Evolutionary conservation across 345 rosid genomes (phyloP), one percentile per base, ranked within the genome.

Genomic region (Gossypium arboreum): DNA sequence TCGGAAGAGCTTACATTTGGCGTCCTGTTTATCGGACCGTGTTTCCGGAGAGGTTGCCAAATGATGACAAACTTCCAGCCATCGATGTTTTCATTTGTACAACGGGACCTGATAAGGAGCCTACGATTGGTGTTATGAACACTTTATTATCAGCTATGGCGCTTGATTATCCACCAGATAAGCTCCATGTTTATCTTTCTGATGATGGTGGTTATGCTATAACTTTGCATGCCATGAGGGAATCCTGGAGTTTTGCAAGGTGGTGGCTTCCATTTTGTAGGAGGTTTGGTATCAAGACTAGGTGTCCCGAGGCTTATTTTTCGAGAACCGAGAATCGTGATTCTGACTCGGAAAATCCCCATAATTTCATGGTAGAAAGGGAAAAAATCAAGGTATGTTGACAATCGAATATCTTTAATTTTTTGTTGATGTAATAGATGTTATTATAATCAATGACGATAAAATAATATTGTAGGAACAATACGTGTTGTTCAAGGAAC

Each of bases 221-320:
- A 66, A 88, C 90, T n/a, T 68, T 85, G 76, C 20, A 8, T 20
- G 86, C 82, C 39, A 71, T 84, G 76, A 78, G 66, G 75, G 89
- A 78, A 68, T 88, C 90, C 34, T 77, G 70, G 44, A 76, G 39
- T 52, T 86, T 86, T 47, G 88, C 86, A 2, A 76, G 76, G 69
- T 39, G 17, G n/a, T 88, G 92, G 90, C 71, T 86, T 68, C 90
- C 90, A 17, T 88, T 85, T 67, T 86, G 92, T 59, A 80, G 55
- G 76, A 82, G 48, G 81, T 79, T 52, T 18, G 74, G 57, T 54
- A 59, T 81, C 81, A 58, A 48, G 74, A 76, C 72, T 17, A 76
- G 73, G 11, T 71, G 59, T 22, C 73, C 73, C 17, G 24, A 51
- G 59, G 59, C 58, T 16, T 69, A 69, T 27, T 50, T 69, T 51